A percentile compares a stretch with the other conserved stretches of the same genome.
Conservation (phyloP, 1,284 basidiomycete species). For the Dichomitus squalens region DNA sequence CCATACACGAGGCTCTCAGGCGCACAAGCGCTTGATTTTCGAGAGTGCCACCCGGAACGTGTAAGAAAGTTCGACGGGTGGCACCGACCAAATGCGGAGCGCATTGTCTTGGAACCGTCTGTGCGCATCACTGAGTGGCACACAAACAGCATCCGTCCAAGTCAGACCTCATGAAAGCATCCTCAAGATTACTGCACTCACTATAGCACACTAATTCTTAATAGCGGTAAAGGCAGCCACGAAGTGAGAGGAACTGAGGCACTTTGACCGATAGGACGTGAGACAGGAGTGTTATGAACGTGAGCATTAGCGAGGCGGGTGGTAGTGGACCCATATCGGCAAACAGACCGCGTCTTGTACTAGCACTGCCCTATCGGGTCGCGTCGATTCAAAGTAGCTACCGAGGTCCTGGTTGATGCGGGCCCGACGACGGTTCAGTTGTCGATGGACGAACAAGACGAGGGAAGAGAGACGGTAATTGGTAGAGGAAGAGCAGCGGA, state of each 20-base stretch:
- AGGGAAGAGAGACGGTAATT: background rate
- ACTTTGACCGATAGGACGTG: too few species aligned
- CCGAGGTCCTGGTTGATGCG: background rate
- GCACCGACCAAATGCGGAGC: background rate
- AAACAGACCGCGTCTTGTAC: background rate
- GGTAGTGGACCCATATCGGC: slow-evolving; percentile 3
- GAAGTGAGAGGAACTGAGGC: too few species aligned
- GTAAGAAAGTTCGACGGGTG: background rate
- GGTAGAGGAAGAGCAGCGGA: background rate
- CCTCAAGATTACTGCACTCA: too few species aligned
- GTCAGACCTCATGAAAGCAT: too few species aligned
- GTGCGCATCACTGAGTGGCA: background rate
- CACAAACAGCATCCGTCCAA: too few species aligned
- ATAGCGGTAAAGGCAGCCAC: too few species aligned
- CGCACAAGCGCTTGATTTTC: slow-evolving; percentile 9
- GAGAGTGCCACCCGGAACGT: slow-evolving; percentile 1
- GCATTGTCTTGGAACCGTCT: background rate
- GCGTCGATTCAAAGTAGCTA: background rate
- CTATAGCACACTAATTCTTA: too few species aligned
- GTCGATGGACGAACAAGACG: background rate
- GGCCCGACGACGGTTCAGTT: background rate
- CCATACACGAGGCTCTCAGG: slow-evolving; percentile 17
- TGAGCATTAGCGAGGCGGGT: background rate
- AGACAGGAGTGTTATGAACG: too few species aligned
- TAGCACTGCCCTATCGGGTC: background rate